A percentile compares a stretch with the other conserved stretches of the same genome.
phyloP scores from a whole-genome alignment of 2,329 filamentous ascomycete genomes.

The Ophiostoma ips region DNA sequence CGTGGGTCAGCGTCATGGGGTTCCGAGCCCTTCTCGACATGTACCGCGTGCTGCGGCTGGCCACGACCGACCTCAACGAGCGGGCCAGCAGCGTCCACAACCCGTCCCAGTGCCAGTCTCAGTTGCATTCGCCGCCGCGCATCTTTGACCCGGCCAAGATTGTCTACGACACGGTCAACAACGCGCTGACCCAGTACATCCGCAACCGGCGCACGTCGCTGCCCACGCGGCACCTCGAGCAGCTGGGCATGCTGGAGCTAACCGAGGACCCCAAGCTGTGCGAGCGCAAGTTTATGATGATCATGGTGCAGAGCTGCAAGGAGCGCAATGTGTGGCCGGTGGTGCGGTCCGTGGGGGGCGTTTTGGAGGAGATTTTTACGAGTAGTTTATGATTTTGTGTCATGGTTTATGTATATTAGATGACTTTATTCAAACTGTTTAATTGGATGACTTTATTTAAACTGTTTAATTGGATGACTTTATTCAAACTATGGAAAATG shows the following conservation, averaged over 20 bases:
- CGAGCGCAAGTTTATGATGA: conserved; percentile 8
- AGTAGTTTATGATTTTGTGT: not conserved
- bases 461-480: too few relatives aligned
- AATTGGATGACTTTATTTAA: too few relatives aligned
- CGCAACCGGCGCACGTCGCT: not conserved
- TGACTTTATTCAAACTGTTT: too few relatives aligned
- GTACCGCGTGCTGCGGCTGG: conserved; percentile 4
- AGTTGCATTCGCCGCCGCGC: too few relatives aligned
- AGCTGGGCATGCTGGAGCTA: conserved; percentile 5
- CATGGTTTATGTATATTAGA: too few relatives aligned
- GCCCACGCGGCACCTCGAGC: not conserved
- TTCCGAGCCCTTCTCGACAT: conserved; percentile 5
- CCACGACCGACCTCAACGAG: conserved; percentile 4
- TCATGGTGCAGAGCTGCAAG: conserved; percentile 7
- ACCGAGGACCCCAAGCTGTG: conserved; percentile 4
- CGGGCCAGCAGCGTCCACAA: too few relatives aligned
- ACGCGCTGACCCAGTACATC: not conserved
- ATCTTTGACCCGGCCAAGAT: conserved; percentile 2
- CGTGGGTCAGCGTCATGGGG: conserved; percentile 4
- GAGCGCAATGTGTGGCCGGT: conserved; percentile 6
- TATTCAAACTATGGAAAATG: too few relatives aligned
- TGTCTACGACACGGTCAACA: conserved; percentile 1
- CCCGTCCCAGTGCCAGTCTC: too few relatives aligned
- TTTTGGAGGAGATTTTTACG: conserved; percentile 1
- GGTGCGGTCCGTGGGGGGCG: not conserved